A percentile compares a stretch with the other conserved stretches of the same genome.
phyloP scores from a whole-genome alignment of 352 stramenopile species.

The Phytophthora megakarya region DNA sequence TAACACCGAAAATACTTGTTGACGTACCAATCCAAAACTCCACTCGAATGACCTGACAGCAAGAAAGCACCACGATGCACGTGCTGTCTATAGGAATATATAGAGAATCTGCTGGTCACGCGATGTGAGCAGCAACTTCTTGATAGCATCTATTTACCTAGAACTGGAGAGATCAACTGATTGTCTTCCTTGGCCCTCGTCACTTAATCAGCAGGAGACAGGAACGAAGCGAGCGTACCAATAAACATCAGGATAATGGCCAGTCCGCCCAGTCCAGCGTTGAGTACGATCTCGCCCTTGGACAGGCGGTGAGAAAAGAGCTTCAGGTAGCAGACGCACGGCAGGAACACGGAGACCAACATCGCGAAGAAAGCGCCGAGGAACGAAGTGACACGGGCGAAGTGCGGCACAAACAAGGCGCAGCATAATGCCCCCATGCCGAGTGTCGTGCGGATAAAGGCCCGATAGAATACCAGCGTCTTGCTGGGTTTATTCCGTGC shows the following conservation, averaged over 20 bases:
- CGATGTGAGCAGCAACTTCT: slow-evolving; percentile 16
- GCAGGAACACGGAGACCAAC: slow-evolving; percentile 83
- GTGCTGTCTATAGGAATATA: slow-evolving; percentile 31
- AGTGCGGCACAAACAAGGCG: slow-evolving; percentile 80
- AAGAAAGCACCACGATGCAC: not conserved
- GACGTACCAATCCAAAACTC: not conserved
- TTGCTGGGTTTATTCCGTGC: slow-evolving; percentile 34
- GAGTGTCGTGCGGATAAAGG: slow-evolving; percentile 68
- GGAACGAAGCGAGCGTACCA: slow-evolving; percentile 79
- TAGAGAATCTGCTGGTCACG: slow-evolving; percentile 12
- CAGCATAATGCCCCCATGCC: slow-evolving; percentile 58
- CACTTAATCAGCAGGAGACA: slow-evolving; percentile 64
- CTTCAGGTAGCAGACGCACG: slow-evolving; percentile 86
- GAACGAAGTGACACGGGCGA: slow-evolving; percentile 85
- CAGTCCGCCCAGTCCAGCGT: slow-evolving; percentile 56
- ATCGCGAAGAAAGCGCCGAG: slow-evolving; percentile 87
- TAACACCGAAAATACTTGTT: slow-evolving; percentile 3
- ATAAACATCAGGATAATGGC: slow-evolving; percentile 76
- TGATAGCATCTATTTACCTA: slow-evolving; percentile 27
- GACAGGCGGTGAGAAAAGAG: slow-evolving; percentile 67
- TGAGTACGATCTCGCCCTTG: slow-evolving; percentile 56
- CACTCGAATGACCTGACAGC: not conserved
- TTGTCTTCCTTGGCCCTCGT: not conserved
- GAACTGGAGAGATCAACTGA: not conserved
- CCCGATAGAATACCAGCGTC: slow-evolving; percentile 55